These are phyloP conservation scores for Phaeotremella fagi DNA, from an alignment of 768 basidiomycete species.

Conservation along the genomic window DNA sequence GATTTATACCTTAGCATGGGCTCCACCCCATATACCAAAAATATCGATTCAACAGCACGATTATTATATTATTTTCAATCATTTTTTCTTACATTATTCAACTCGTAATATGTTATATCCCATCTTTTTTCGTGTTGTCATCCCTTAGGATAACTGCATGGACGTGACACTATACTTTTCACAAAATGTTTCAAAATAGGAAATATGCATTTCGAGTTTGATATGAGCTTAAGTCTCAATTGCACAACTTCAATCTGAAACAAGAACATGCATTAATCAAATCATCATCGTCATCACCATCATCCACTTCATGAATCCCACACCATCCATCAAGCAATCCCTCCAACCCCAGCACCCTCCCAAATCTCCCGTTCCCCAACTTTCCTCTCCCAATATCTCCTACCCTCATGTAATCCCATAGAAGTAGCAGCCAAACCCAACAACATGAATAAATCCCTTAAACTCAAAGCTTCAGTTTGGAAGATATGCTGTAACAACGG, in stretches of 20 bases:
- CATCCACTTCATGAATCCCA: too few relatives aligned
- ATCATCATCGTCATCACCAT: too few relatives aligned
- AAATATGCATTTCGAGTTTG: too few relatives aligned
- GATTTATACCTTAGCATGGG: background rate
- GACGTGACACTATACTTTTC: too few relatives aligned
- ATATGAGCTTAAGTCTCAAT: too few relatives aligned
- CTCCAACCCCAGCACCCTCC: slow-evolving; percentile 8
- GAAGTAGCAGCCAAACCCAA: slow-evolving; percentile 64
- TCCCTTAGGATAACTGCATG: too few relatives aligned
- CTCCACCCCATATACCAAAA: background rate
- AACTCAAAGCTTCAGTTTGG: slow-evolving; percentile 77
- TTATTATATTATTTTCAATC: too few relatives aligned
- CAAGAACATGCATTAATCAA: background rate
- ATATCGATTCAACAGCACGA: background rate
- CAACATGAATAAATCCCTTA: slow-evolving; percentile 66
- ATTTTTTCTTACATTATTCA: background rate
- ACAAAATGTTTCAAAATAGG: too few relatives aligned
- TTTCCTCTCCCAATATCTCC: slow-evolving; percentile 71
- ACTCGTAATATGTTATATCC: background rate
- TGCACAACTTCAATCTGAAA: too few relatives aligned
- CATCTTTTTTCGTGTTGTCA: too few relatives aligned
- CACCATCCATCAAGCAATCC: slow-evolving; percentile 6
- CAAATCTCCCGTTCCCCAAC: slow-evolving; percentile 39
- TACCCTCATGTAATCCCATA: slow-evolving; percentile 67
- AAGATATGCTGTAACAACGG: slow-evolving; percentile 86